Base-by-base conservation (phyloP, 2,329 filamentous ascomycete species). In the Tothia fuscella region DNA sequence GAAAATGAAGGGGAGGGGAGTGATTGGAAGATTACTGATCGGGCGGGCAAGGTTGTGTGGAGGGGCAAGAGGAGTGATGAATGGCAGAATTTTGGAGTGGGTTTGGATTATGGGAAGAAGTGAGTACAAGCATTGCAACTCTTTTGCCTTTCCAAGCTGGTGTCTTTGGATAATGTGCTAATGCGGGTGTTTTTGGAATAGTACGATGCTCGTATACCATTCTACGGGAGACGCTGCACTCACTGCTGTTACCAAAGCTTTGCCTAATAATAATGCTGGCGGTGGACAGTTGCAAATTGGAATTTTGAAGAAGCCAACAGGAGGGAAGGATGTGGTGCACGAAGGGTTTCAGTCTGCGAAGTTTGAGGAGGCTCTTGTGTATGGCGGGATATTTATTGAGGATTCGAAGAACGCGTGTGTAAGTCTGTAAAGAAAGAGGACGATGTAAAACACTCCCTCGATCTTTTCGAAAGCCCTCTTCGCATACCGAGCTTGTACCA, bases 261-360 rank as follows among this genome's bases (percentile, higher is more conserved):
- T 70, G 0, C 17, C 56, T 30, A 73, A 74, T 49, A 64, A 76
- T 48, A 62, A 76, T 42, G 63, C 64, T 30, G 75, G 75, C 4
- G 65, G 69, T 42, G 76, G 76, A 17, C 73, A 78, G 53, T 77
- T 68, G 55, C 76, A 80, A 53, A 68, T 79, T 39, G 76, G 76
- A 26, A 53, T 78, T 1, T 60, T 80, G 45, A 79, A 79, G 67
- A 78, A 78, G 63, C 67, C 71, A 5, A 64, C 69, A 36, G 62
- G 69, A 6, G 54, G 52, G 2, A 48, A 46, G n/a, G 38, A 32
- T 14, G 59, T 33, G 9, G 57, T 55, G n/a, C 60, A 62, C 37
- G 50, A 47, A 19, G 59, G 59, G 2, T 60, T 52, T 45, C 59
- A 62, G 46, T 41, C 49, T 32, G 46, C 45, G 4, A 56, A 56